Evolutionary conservation across 768 basidiomycete genomes (phyloP), one percentile per base, ranked within the genome.

Genomic region (Leccinum broughii): DNA sequence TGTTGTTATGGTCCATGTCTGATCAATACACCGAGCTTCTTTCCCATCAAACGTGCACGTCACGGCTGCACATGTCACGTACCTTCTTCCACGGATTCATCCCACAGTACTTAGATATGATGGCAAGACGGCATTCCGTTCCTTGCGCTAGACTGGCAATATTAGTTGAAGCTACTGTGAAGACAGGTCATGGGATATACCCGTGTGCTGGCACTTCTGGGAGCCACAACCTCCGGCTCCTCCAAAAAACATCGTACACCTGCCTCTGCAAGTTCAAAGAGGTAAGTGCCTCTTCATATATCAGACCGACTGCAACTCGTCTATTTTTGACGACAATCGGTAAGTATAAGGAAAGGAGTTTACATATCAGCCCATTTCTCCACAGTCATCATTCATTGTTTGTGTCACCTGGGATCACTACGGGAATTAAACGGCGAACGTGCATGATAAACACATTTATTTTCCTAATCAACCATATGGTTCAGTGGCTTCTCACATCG

Each of bases 341-440:
- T 26, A 26, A 26, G 24, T 41, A 39, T 39, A 17, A 8, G 37
- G 28, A 28, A 24, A 10, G 28, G 24, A 22, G 14, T 24, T 28
- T 15, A 5, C 14, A 32, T 35, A n/a, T 20, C 9, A 11, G 8
- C 13, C 22, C 37, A 44, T 20, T 10, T 15, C 20, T 22, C n/a
- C 37, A 44, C 39, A 6, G 28, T 20, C n/a, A 10, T 7, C 39
- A 8, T 41, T 15, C 30, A 34, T 10, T 15, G 3, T 22, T 39
- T 51, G 4, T 35, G 58, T 41, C 41, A n/a, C 26, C 51, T 49
- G 11, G n/a, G 41, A n/a, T 34, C 22, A 49, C 41, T 11, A 10
- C 49, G 44, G 49, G 13, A n/a, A 39, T 59, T 41, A 6, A 57
- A 26, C 30, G 59, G 49, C 55, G 61, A 68, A 69, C 58, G 67